A percentile compares a stretch with the other conserved stretches of the same genome.
phyloP scores from a whole-genome alignment of 495 filamentous ascomycete species.

The Xylaria telfairii region DNA sequence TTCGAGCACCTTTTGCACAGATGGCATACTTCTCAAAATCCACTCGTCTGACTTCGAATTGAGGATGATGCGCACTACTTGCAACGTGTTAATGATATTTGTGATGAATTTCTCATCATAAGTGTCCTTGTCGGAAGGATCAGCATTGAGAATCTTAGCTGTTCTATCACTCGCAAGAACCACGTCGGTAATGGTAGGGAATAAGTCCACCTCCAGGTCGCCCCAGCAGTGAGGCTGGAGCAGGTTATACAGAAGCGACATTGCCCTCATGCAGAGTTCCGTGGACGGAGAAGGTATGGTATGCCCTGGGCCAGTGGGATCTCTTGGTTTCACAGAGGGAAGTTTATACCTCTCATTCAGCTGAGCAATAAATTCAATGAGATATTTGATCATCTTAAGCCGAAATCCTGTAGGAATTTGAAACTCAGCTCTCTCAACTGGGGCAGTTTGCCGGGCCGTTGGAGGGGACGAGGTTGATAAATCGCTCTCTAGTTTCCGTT shows the following conservation, averaged over 20 bases:
- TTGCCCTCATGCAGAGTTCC: slow-evolving; percentile 84
- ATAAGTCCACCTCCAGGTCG: slow-evolving; percentile 88
- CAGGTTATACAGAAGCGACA: slow-evolving; percentile 82
- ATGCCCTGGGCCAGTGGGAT: slow-evolving; percentile 52
- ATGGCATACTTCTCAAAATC: slow-evolving; percentile 75
- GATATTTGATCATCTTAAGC: slow-evolving; percentile 84
- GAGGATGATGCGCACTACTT: slow-evolving; percentile 86
- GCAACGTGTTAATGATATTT: slow-evolving; percentile 87
- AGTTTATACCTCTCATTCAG: slow-evolving; percentile 83
- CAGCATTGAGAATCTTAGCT: slow-evolving; percentile 71
- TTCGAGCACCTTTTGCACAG: slow-evolving; percentile 86
- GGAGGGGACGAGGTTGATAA: slow-evolving; percentile 53
- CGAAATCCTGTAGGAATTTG: slow-evolving; percentile 69
- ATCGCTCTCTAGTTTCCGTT: slow-evolving; percentile 73
- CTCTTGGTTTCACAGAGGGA: slow-evolving; percentile 69
- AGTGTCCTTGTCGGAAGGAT: slow-evolving; percentile 85
- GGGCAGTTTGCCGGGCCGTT: slow-evolving; percentile 48
- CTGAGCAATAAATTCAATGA: slow-evolving; percentile 90
- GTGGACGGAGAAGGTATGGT: slow-evolving; percentile 59
- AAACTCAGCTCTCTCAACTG: slow-evolving; percentile 68
- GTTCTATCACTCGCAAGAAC: slow-evolving; percentile 76
- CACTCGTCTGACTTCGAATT: slow-evolving; percentile 87
- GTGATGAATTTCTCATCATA: slow-evolving; percentile 81
- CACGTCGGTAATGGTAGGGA: slow-evolving; percentile 85
- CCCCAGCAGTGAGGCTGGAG: slow-evolving; percentile 89